Evolutionary conservation across 768 basidiomycete genomes (phyloP).

Genomic region (Tylopilus vinaceipallidus): DNA sequence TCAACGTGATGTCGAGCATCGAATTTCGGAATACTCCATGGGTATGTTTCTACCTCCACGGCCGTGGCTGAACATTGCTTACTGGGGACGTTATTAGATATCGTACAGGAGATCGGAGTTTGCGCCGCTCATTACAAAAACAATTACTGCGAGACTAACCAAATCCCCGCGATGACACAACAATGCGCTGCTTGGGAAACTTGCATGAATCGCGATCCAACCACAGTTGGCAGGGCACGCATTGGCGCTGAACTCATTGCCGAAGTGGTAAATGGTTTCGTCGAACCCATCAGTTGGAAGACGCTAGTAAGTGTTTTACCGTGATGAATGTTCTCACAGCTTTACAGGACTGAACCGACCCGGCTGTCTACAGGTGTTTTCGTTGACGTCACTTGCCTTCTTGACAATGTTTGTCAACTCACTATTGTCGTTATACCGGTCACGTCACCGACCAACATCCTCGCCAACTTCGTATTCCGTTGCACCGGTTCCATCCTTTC

Average conservation of each 20-base stretch:
- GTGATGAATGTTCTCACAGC: constrained; percentile 12
- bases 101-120: constrained; percentile 88
- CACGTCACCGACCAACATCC: constrained; percentile 53
- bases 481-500: constrained; percentile 40
- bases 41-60: constrained; percentile 43
- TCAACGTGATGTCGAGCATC: constrained; percentile 84
- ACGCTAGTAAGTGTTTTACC: constrained; percentile 64
- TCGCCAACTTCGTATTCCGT: constrained; percentile 39
- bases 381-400: constrained; percentile 72
- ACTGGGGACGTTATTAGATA: constrained; percentile 48
- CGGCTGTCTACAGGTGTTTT: constrained; percentile 52
- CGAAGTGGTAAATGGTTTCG: constrained; percentile 94
- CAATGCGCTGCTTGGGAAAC: constrained; percentile 89
- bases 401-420: constrained; percentile 79
- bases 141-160: constrained; percentile 73
- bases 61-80: constrained; percentile 17
- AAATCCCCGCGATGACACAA: constrained; percentile 84
- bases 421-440: constrained; percentile 74
- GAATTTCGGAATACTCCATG: constrained; percentile 85
- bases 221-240: constrained; percentile 81
- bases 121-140: constrained; percentile 79
- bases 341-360: constrained; percentile 19
- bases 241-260: constrained; percentile 94
- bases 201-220: constrained; percentile 94
- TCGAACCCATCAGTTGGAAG: constrained; percentile 98